phyloP scores from a whole-genome alignment of 2,329 filamentous ascomycete species.

The Aspergillus neoniger region DNA sequence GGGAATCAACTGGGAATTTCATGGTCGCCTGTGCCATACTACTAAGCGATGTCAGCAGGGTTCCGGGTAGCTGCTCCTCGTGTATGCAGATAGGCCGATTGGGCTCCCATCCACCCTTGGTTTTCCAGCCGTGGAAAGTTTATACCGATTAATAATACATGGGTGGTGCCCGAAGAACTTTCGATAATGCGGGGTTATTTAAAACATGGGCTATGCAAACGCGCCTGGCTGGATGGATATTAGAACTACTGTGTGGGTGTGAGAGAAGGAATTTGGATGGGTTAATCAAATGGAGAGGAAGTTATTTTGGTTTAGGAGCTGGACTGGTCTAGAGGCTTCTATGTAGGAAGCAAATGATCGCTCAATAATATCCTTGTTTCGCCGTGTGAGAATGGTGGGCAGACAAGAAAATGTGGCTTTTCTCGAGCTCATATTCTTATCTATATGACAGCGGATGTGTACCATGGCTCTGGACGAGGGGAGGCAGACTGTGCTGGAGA shows the following conservation, averaged over 20 bases:
- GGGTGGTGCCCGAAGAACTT: background rate
- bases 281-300: background rate
- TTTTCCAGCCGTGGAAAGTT: background rate
- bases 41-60: conserved; percentile 1
- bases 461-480: background rate
- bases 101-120: background rate
- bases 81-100: background rate
- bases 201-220: background rate
- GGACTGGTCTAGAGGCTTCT: background rate
- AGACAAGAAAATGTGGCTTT: background rate
- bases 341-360: background rate
- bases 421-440: background rate
- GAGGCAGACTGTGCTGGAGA: too few species aligned
- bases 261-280: background rate
- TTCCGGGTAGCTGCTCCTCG: background rate
- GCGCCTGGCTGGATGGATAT: background rate
- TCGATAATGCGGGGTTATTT: background rate
- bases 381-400: background rate
- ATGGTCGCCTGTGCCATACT: background rate
- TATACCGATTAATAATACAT: background rate
- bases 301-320: background rate
- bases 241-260: background rate
- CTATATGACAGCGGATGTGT: background rate
- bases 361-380: background rate
- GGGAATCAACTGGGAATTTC: background rate